Evolutionary conservation across 1,284 basidiomycete species (phyloP), one percentile per base, ranked within the genome.

Genomic region (Takashimella tepidaria): DNA sequence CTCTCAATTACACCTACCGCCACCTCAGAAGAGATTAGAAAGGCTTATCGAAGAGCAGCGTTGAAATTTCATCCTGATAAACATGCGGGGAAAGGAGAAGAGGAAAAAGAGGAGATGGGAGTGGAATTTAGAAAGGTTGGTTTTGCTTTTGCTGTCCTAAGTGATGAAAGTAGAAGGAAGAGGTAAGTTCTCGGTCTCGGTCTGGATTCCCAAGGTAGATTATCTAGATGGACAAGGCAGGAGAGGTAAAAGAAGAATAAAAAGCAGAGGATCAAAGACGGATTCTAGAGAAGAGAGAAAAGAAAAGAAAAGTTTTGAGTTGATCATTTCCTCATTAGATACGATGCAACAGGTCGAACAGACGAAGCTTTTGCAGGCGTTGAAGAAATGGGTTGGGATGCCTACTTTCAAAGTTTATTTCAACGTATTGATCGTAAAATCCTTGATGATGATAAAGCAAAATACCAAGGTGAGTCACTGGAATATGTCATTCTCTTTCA

Each of bases 341-440:
- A 93, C 66, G 90, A 95, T 64, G 77, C 77, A 52, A 92, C 88
- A 1, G 92, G 92, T 12, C 82, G 81, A 60, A 93, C 92, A 3
- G 84, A 86, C 61, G 90, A 95, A 66, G 80, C 85, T 53, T 75
- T 77, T 53, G 66, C 58, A n/a, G 85, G 85, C 47, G 81, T 81
- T n/a, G 88, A 83, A 4, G 89, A 89, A 61, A 87, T 84, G 55
- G 89, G 90, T 4, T 97, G 92, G 92, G 89, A 91, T 62, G 82
- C 86, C 16, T 97, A 97, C 76, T 97, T 96, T 67, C 85, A 87
- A 68, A 85, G 87, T 53, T 76, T 96, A 63, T 96, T 91, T 61
- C 87, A 93, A 62, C 80, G 83, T 45, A 88, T 95, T 19, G 93
- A 89, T 52, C 83, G 84, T 61, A 84, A 84, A 58, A 87, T 85